These are phyloP conservation scores for Alnus rubra DNA, from an alignment of 306 rosid species.

Conservation along the genomic window DNA sequence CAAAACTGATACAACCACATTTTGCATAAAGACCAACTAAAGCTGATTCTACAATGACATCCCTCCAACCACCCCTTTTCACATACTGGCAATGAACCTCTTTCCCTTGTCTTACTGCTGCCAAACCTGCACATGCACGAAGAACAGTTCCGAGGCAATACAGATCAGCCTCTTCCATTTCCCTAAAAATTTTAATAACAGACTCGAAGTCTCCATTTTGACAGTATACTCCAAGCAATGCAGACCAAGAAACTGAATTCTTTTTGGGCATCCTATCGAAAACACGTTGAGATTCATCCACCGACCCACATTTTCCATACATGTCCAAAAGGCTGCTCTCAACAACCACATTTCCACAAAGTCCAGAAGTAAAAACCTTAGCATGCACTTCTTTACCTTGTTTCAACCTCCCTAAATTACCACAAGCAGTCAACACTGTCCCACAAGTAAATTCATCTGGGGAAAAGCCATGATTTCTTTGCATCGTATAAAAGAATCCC, in stretches of 20 bases:
- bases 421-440: slow-evolving; percentile 68
- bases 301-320: slow-evolving; percentile 86
- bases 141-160: slow-evolving; percentile 71
- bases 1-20: slow-evolving; percentile 74
- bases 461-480: slow-evolving; percentile 41
- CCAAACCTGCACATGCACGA: slow-evolving; percentile 76
- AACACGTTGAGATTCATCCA: slow-evolving; percentile 43
- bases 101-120: slow-evolving; percentile 76
- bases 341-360: slow-evolving; percentile 68
- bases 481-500: slow-evolving; percentile 50
- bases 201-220: slow-evolving; percentile 62
- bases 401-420: slow-evolving; percentile 63
- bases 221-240: slow-evolving; percentile 75
- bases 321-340: slow-evolving; percentile 89
- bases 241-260: slow-evolving; percentile 79
- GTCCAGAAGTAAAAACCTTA: slow-evolving; percentile 55
- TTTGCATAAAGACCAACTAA: slow-evolving; percentile 83
- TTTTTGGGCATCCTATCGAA: slow-evolving; percentile 63
- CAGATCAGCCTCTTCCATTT: slow-evolving; percentile 51
- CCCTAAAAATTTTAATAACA: slow-evolving; percentile 68
- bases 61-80: slow-evolving; percentile 75
- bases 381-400: slow-evolving; percentile 74
- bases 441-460: slow-evolving; percentile 79
- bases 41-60: slow-evolving; percentile 85
- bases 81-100: slow-evolving; percentile 86